Evolutionary conservation across 2,329 filamentous ascomycete genomes (phyloP), one percentile per base, ranked within the genome.

Genomic region (Aspergillus nomiae): DNA sequence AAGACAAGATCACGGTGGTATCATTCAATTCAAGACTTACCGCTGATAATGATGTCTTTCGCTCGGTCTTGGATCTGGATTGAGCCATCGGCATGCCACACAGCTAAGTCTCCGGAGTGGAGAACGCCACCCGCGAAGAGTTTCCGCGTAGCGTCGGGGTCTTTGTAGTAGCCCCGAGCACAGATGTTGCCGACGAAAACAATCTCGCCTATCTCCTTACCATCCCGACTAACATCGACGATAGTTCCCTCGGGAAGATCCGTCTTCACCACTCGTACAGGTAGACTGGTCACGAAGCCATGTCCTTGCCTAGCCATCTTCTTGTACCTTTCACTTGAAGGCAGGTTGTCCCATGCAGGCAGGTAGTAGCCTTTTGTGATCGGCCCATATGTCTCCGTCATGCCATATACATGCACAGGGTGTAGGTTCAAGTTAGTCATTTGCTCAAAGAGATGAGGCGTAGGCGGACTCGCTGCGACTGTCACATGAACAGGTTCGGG

Each of bases 31-130:
- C 28, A 32, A 24, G 11, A 77, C 84, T 69, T 82, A 92, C 91
- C 92, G 59, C 92, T 96, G 66, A 99, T 99, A 73, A 99, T 99
- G 59, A 99, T 97, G 75, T 99, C 95, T 82, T 99, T 99, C 16
- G 92, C 92, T 24, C 95, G 86, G 78, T 99, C 95, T 63, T 96
- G 82, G 67, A 99, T 97, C 81, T 98, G 92, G 51, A 93, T 89
- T 62, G 92, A 90, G 1, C 94, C 94, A 75, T 98, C 95, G 0
- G 90, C 85, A 80, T 97, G 92, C 91, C 92, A 94, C 0, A 98
- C 94, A 0, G 95, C 95, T 56, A 99, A 79, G 76, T 99, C 95
- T 0, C 95, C 95, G 19, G 91, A 94, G 79, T 97, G 95, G 71
- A 93, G 81, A 24, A 89, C 92, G 3, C 94, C 94, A 8, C 95